Evolutionary conservation across 805 yeast species (phyloP).

Genomic region (Candida fluviatilis): DNA sequence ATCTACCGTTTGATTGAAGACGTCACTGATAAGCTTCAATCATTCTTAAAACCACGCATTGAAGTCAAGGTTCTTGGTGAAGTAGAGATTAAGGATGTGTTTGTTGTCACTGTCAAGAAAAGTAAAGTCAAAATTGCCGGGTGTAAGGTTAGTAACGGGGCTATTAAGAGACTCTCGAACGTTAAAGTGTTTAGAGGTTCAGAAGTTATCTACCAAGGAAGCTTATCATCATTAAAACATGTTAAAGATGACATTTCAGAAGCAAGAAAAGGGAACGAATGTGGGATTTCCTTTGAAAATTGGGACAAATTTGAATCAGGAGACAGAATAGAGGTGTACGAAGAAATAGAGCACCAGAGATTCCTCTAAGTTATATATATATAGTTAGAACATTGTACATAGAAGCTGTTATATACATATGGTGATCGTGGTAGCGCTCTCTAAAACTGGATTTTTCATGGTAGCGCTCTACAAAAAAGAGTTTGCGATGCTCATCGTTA

Average conservation of each 20-base stretch:
- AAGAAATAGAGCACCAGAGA: slow-evolving; percentile 48
- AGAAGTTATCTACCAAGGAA: slow-evolving; percentile 51
- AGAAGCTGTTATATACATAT: too few relatives aligned
- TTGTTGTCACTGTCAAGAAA: slow-evolving; percentile 62
- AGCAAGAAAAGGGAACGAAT: slow-evolving; percentile 82
- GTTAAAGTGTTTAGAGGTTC: slow-evolving; percentile 55
- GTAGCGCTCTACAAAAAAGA: slow-evolving; percentile 2
- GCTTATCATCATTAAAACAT: slow-evolving; percentile 69
- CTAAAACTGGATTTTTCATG: too few relatives aligned
- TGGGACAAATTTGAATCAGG: slow-evolving; percentile 73
- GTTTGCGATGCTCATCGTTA: slow-evolving; percentile 2
- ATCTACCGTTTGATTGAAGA: slow-evolving; percentile 87
- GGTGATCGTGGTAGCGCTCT: neutral
- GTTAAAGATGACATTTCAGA: slow-evolving; percentile 75
- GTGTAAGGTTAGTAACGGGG: slow-evolving; percentile 71
- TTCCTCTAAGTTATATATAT: slow-evolving; percentile 20
- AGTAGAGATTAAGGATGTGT: slow-evolving; percentile 65
- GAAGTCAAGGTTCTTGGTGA: slow-evolving; percentile 66
- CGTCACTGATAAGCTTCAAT: slow-evolving; percentile 61
- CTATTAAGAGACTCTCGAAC: slow-evolving; percentile 52
- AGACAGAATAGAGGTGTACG: slow-evolving; percentile 70
- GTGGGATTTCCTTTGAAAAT: slow-evolving; percentile 72
- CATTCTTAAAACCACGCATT: slow-evolving; percentile 57
- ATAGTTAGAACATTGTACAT: slow-evolving; percentile 3
- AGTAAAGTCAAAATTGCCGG: slow-evolving; percentile 73